Base-by-base conservation (phyloP, 164 flowering plant genomes). In the Cinnamomum micranthum region DNA sequence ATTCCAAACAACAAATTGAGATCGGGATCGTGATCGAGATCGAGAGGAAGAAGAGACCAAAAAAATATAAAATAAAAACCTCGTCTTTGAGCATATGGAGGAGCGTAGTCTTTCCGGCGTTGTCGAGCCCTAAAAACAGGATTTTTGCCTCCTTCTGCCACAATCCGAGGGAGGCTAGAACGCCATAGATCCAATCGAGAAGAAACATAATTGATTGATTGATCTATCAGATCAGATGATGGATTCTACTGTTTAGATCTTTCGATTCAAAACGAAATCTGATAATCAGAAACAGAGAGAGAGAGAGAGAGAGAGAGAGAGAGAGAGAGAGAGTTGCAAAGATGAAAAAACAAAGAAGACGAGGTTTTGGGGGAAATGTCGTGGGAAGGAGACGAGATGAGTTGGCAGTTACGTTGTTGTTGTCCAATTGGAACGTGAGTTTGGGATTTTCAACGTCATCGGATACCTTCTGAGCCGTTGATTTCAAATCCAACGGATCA, bases 71-170 rank as follows among this genome's bases (percentile, higher is more conserved):
- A 7, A 62, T n/a, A 20, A 41, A 15, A 25, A 73, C 75, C 75
- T 73, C 75, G 11, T 73, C 75, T 60, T 73, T 73, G 65, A 73
- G 59, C 75, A 73, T 73, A 73, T 73, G 75, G 60, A 73, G 75
- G 2, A 73, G 68, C 20, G 75, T 63, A 6, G 75, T 73, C 31
- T 73, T 73, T n/a, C 75, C 75, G 33, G 75, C 75, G 41, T 73
- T 73, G 41, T 73, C 75, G 19, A 73, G 66, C 15, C 75, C 75
- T 22, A 73, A 23, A 64, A 73, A 65, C 24, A 73, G 51, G 68
- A 73, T 73, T 28, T 73, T 73, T 15, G 75, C 75, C 12, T 73
- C 75, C n/a, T 73, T 73, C 69, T 73, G 75, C 75, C 70, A 65
- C 69, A 73, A 63, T 28, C 75, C 75, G 14, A 73, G 55, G 31